A percentile compares a stretch with the other conserved stretches of the same genome.
Evolutionary conservation across 2,329 filamentous ascomycete genomes (phyloP).

Genomic region (Calycina marina): DNA sequence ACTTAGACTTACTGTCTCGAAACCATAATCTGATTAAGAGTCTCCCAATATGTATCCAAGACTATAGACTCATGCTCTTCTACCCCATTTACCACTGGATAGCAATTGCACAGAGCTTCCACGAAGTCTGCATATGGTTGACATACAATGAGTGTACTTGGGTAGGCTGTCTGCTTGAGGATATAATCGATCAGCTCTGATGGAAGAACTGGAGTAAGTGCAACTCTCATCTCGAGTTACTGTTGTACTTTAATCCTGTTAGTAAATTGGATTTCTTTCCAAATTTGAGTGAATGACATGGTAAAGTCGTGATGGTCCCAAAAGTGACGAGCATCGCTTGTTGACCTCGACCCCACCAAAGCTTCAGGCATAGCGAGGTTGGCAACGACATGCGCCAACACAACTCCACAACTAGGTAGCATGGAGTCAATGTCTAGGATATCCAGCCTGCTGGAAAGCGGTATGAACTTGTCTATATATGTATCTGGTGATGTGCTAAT

Average conservation of each 20-base stretch:
- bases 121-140: constrained; percentile 51
- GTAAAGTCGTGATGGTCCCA: too few relatives aligned
- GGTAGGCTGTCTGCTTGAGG: constrained; percentile 31
- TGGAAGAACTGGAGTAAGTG: constrained; percentile 38
- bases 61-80: not conserved
- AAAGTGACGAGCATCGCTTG: constrained; percentile 13
- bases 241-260: not conserved
- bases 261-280: constrained; percentile 1
- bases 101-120: not conserved
- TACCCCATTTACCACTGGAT: too few relatives aligned
- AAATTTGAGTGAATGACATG: too few relatives aligned
- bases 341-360: constrained; percentile 18
- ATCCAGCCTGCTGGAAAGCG: constrained; percentile 86
- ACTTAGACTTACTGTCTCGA: not conserved
- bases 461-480: constrained; percentile 34
- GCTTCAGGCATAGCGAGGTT: constrained; percentile 5
- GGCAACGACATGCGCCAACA: constrained; percentile 14
- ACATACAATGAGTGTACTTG: constrained; percentile 59
- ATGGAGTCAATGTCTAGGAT: constrained; percentile 98
- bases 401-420: constrained; percentile 7
- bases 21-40: not conserved
- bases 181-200: constrained; percentile 51
- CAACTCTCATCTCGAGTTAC: constrained; percentile 23
- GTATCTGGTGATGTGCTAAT: constrained; percentile 10
- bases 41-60: not conserved